Conservation (phyloP, 768 basidiomycete genomes). For the Naganishia kalamii region DNA sequence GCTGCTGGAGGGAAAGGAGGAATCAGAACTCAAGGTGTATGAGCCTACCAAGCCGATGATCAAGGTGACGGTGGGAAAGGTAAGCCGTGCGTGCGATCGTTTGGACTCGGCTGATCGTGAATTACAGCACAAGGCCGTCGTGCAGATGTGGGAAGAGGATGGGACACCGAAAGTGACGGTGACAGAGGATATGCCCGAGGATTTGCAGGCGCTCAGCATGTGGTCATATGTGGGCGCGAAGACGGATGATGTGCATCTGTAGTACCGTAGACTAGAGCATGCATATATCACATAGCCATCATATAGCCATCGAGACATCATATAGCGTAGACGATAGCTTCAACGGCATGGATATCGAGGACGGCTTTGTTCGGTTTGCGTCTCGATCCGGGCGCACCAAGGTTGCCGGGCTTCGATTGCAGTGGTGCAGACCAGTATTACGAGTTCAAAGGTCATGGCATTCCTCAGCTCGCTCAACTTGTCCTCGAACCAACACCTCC, state of each 20-base stretch:
- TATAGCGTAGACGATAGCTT: neutral
- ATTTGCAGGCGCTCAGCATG: constrained; percentile 20
- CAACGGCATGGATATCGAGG: neutral
- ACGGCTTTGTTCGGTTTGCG: neutral
- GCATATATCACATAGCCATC: neutral
- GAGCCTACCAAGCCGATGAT: constrained; percentile 36
- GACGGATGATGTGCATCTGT: constrained; percentile 20
- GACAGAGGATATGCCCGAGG: constrained; percentile 19
- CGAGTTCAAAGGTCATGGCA: neutral
- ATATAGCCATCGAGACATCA: too few relatives aligned
- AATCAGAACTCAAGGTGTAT: constrained; percentile 32
- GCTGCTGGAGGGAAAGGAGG: constrained; percentile 14
- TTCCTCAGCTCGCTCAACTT: neutral
- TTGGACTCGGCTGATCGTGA: neutral
- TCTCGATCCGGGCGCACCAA: neutral
- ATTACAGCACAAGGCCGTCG: constrained; percentile 17
- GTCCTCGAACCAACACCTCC: neutral
- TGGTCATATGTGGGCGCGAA: constrained; percentile 18
- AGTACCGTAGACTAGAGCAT: neutral
- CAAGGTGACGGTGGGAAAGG: constrained; percentile 41
- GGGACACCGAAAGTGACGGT: constrained; percentile 15
- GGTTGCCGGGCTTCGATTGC: neutral
- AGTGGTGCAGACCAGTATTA: too few relatives aligned
- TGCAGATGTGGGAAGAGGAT: constrained; percentile 22
- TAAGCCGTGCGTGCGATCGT: constrained; percentile 25